Evolutionary conservation across 192 early-diverging fungal genomes (phyloP), one percentile per base, ranked within the genome.

Genomic region (Powellomyces hirtus): DNA sequence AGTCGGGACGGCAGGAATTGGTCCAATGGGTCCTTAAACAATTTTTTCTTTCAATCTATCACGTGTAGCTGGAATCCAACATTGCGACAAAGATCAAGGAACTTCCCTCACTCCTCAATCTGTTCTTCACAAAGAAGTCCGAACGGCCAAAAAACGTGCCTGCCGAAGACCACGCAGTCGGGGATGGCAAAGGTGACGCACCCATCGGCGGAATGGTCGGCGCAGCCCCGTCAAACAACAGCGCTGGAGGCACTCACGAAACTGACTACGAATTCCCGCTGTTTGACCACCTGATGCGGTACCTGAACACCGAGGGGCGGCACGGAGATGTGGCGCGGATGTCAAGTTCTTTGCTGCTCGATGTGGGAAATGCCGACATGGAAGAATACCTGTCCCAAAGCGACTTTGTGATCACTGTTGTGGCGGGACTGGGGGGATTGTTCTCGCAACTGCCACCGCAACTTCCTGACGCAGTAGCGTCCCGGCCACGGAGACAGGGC

Each of bases 291-390:
- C 81, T 98, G 35, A 74, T 95, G 38, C 86, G 81, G 57, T 95
- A 91, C 78, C 81, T 98, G n/a, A 94, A 98, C 71, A 79, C 86
- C 26, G 94, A 96, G 62, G 94, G 93, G 36, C 83, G 88, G 61
- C 58, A 30, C 4, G 83, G 78, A 16, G 96, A 98, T 65, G 91
- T 88, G 62, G 93, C 93, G 1, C 79, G 96, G 31, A 91, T 92
- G 33, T 91, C 91, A 40, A 79, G 93, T 53, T 74, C 93, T 20
- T 91, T 95, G 59, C 70, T 98, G 37, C 84, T 96, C 69, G 91
- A 94, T 69, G 81, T 94, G 62, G 85, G 80, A 1, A 38, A 24
- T 14, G 27, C 53, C 27, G 91, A 91, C 24, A 69, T 98, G 42
- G 89, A 88, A 50, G 80, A 87, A 11, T 95, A 92, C 77, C 91